These are phyloP conservation scores for Phoenix dactylifera DNA, from an alignment of 176 grass and related monocot genomes.

Conservation along the genomic window DNA sequence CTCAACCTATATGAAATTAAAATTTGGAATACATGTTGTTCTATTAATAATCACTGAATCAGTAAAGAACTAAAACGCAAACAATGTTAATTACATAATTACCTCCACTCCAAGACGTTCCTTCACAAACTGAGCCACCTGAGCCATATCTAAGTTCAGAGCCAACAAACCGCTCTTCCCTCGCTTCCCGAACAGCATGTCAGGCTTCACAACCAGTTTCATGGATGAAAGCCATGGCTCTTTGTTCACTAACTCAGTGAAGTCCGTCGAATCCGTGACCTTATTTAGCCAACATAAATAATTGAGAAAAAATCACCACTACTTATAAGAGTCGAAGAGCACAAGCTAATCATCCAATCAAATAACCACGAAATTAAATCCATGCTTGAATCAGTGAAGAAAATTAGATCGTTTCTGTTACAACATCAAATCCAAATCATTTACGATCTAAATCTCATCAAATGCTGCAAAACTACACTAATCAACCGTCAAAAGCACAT, in stretches of 20 bases:
- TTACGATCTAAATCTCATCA: too few species aligned
- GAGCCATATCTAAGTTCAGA: conserved; percentile 33
- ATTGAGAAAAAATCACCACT: too few species aligned
- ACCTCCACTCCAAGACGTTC: conserved; percentile 35
- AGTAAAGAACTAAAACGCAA: too few species aligned
- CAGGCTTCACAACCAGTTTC: conserved; percentile 47
- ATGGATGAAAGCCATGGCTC: conserved; percentile 34
- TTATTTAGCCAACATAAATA: conserved; percentile 1
- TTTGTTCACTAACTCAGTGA: conserved; percentile 33
- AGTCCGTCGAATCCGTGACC: conserved; percentile 36
- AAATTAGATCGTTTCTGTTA: too few species aligned
- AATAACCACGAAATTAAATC: too few species aligned
- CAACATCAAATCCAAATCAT: too few species aligned
- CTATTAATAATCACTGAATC: too few species aligned
- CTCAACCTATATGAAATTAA: conserved; percentile 31
- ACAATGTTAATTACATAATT: neutral
- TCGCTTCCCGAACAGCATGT: conserved; percentile 46
- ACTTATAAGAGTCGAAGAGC: too few species aligned
- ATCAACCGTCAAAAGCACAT: too few species aligned
- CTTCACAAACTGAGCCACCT: conserved; percentile 35
- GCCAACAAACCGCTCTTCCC: conserved; percentile 43
- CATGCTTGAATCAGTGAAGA: too few species aligned
- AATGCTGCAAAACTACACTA: too few species aligned
- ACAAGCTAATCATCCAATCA: too few species aligned
- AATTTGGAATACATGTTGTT: neutral